Percentiles rank a stretch among this genome's conserved stretches.
phyloP scores from a whole-genome alignment of 225 moss, liverwort and hornwort species.

The Climacium dendroides region DNA sequence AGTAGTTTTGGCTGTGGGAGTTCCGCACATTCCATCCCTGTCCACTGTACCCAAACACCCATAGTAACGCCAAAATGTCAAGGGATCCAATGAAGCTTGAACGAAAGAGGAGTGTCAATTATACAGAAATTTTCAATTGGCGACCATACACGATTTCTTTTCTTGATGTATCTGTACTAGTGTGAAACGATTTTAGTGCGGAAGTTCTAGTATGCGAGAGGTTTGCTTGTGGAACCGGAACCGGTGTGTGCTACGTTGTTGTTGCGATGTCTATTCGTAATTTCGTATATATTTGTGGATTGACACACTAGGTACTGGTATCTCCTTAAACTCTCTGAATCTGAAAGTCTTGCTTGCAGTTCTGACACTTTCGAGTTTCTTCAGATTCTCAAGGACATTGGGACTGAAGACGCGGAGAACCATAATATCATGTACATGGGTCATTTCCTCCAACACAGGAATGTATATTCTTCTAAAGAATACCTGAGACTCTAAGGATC shows the following conservation, averaged over 20 bases:
- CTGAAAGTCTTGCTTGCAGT: neutral
- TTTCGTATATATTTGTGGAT: neutral
- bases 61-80: neutral
- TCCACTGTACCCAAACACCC: slow-evolving; percentile 16
- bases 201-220: neutral
- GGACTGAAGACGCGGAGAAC: neutral
- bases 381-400: neutral
- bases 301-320: neutral
- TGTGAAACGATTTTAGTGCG: neutral
- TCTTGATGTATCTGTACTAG: neutral
- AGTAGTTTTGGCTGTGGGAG: neutral
- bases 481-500: neutral
- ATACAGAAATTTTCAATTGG: neutral
- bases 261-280: neutral
- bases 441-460: neutral
- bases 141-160: neutral
- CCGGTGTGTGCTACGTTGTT: neutral
- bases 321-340: neutral
- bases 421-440: neutral
- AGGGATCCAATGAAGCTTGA: neutral
- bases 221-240: neutral
- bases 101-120: neutral
- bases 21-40: slow-evolving; percentile 13
- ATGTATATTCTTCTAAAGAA: neutral
- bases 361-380: neutral